Percentiles rank a stretch among this genome's conserved stretches.
phyloP scores from a whole-genome alignment of 495 filamentous ascomycete genomes.

The Annulohypoxylon stygium region DNA sequence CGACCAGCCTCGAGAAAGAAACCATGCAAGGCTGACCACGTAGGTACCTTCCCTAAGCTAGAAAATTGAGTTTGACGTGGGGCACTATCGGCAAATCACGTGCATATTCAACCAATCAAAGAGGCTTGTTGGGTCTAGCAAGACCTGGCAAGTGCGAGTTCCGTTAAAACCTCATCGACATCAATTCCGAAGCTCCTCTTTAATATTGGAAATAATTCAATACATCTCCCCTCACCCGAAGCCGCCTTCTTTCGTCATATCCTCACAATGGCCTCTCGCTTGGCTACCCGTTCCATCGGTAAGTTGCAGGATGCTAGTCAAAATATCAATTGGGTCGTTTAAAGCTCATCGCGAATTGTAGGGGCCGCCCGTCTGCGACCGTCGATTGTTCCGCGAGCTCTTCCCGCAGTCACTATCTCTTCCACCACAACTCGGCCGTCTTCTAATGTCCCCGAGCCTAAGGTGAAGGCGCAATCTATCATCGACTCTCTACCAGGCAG shows the following conservation, averaged over 20 bases:
- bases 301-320: conserved; percentile 57
- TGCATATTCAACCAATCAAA: conserved; percentile 48
- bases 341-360: conserved; percentile 57
- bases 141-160: conserved; percentile 44
- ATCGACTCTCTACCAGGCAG: conserved; percentile 88
- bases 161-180: conserved; percentile 66
- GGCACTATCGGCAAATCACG: conserved; percentile 45
- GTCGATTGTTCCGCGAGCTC: conserved; percentile 72
- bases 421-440: conserved; percentile 72
- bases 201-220: conserved; percentile 51
- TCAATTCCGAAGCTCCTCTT: conserved; percentile 52
- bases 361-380: conserved; percentile 91
- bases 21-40: conserved; percentile 45
- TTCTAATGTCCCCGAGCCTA: conserved; percentile 89
- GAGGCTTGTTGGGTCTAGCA: conserved; percentile 29
- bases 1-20: conserved; percentile 41
- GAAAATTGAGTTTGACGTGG: conserved; percentile 25
- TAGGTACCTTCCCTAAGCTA: neutral
- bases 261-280: conserved; percentile 92
- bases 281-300: conserved; percentile 93
- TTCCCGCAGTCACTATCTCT: conserved; percentile 78
- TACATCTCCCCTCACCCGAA: conserved; percentile 56
- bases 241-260: conserved; percentile 47
- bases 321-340: conserved; percentile 28
- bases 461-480: conserved; percentile 95